These are phyloP conservation scores for Aspergillus nanangensis DNA, from an alignment of 495 filamentous ascomycete genomes.

Conservation along the genomic window DNA sequence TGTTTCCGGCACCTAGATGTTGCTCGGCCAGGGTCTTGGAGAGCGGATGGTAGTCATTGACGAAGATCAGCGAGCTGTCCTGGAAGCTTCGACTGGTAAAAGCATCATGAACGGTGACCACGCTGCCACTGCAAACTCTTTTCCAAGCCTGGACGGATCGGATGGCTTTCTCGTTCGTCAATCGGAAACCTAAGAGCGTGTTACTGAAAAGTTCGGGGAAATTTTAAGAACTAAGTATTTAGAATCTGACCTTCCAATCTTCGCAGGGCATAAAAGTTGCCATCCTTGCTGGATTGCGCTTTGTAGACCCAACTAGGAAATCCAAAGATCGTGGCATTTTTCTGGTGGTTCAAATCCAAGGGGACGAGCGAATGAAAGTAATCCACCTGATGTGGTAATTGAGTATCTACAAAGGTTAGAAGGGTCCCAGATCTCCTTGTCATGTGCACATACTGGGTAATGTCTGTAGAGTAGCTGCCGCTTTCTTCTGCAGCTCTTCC, in stretches of 20 bases:
- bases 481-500: constrained; percentile 85
- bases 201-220: background rate
- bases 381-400: constrained; percentile 70
- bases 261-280: constrained; percentile 75
- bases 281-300: constrained; percentile 83
- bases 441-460: constrained; percentile 63
- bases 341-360: constrained; percentile 76
- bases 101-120: constrained; percentile 85
- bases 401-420: constrained; percentile 47
- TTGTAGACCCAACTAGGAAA: constrained; percentile 94
- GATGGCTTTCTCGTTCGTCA: constrained; percentile 87
- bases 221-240: background rate
- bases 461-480: constrained; percentile 77
- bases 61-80: constrained; percentile 91
- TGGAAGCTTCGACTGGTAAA: constrained; percentile 92
- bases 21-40: constrained; percentile 87
- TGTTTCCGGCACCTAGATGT: constrained; percentile 59
- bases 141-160: constrained; percentile 88
- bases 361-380: constrained; percentile 88
- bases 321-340: constrained; percentile 70
- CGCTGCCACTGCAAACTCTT: constrained; percentile 71
- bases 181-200: constrained; percentile 63
- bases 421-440: background rate
- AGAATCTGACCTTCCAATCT: constrained; percentile 65
- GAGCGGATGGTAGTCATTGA: constrained; percentile 87